Conservation (phyloP, 2,329 filamentous ascomycete genomes). For the Pseudogymnoascus sp. region DNA sequence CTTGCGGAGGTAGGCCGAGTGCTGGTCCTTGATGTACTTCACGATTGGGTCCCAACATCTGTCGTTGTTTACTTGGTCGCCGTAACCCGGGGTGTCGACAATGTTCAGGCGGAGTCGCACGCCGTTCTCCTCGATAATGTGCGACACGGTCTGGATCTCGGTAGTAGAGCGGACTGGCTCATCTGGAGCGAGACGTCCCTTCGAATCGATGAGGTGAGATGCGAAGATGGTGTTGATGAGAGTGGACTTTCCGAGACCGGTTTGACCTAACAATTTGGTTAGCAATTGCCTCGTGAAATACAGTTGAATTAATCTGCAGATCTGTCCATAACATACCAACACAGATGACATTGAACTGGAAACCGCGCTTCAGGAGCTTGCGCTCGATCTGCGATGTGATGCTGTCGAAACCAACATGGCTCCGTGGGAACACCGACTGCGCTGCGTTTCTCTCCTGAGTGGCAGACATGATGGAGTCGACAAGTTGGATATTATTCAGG, state of each 20-base stretch:
- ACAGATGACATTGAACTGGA: constrained; percentile 99
- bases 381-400: constrained; percentile 99
- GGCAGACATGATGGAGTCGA: constrained; percentile 24
- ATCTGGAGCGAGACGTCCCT: constrained; percentile 86
- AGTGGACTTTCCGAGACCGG: constrained; percentile 96
- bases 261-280: constrained; percentile 63
- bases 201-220: constrained; percentile 97
- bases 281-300: constrained; percentile 14
- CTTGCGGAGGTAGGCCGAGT: constrained; percentile 97
- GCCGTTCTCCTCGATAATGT: constrained; percentile 99
- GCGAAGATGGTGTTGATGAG: constrained; percentile 99
- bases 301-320: background rate
- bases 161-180: constrained; percentile 93
- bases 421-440: constrained; percentile 66
- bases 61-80: constrained; percentile 98
- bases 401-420: constrained; percentile 99
- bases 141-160: constrained; percentile 95
- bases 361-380: constrained; percentile 98
- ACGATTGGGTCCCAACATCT: constrained; percentile 99
- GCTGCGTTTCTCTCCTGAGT: constrained; percentile 26
- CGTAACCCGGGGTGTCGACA: constrained; percentile 96
- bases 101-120: constrained; percentile 97
- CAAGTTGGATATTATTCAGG: background rate
- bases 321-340: constrained; percentile 65
- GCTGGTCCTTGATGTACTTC: constrained; percentile 99